phyloP scores from a whole-genome alignment of 345 rosid species.

The Odontarrhena argentea region DNA sequence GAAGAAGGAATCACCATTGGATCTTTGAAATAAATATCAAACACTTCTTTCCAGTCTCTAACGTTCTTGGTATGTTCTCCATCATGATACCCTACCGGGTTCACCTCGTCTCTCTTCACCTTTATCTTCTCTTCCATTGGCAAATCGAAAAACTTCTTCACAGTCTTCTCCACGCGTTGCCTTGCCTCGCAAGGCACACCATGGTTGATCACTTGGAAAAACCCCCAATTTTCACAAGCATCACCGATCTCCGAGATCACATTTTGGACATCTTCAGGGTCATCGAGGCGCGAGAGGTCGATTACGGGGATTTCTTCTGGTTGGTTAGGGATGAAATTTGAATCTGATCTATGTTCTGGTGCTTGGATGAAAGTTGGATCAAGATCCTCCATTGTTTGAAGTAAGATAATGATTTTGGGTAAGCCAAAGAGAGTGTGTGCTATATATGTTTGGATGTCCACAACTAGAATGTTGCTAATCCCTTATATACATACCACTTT shows the following conservation, averaged over 20 bases:
- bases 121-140: conserved; percentile 61
- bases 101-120: conserved; percentile 65
- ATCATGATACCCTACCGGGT: conserved; percentile 74
- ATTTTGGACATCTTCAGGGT: too few species aligned
- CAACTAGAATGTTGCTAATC: neutral
- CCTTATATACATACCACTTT: conserved; percentile 8
- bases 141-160: conserved; percentile 56
- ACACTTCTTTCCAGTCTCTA: conserved; percentile 90
- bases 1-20: conserved; percentile 67
- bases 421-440: conserved; percentile 1
- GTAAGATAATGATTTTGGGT: neutral
- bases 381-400: conserved; percentile 44
- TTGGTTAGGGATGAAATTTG: conserved; percentile 15
- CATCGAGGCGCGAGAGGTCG: conserved; percentile 48
- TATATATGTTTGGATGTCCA: conserved; percentile 3
- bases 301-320: conserved; percentile 60
- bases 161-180: conserved; percentile 41
- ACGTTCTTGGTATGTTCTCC: conserved; percentile 88
- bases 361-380: conserved; percentile 58
- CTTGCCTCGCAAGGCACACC: conserved; percentile 59
- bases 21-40: conserved; percentile 63
- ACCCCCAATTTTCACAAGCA: conserved; percentile 82
- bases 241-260: conserved; percentile 30
- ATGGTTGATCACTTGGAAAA: conserved; percentile 84
- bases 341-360: conserved; percentile 51